Base-by-base conservation (phyloP, 1,139 yeast genomes). In the Hansenula sp. region DNA sequence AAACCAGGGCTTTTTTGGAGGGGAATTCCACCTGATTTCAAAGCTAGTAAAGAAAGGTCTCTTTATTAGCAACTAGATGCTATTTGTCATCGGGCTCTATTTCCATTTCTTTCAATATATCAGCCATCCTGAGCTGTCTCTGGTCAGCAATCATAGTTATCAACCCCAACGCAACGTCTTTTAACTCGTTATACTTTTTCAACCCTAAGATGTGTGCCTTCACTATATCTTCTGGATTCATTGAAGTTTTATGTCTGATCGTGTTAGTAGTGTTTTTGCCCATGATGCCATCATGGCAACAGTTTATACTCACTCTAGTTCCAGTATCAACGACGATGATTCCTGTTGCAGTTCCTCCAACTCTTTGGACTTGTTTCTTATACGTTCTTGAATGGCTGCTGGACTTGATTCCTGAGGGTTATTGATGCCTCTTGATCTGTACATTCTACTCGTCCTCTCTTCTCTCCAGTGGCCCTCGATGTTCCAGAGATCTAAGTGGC, bases 131-230 rank as follows among this genome's bases (percentile, higher is more conserved):
- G 19, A 72, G 61, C 41, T 71, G 64, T 41, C 76, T 62, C 49
- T 74, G 78, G 46, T 76, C 78, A 1, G 81, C 80, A 36, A 77
- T 76, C 66, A 75, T 61, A 16, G 72, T 65, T 19, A 77, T 72
- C 48, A 77, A 53, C 7, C 71, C 70, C 50, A 74, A 56, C 1
- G 81, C 79, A 12, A 71, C 66, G 53, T 76, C 81, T 52, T 70
- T 72, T 37, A 76, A 60, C 45, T 76, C 81, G 50, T 77, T 71
- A 57, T 76, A 77, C 45, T 63, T 55, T 42, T 70, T 70, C 36
- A 76, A 55, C 49, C 67, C 66, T 39, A 59, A 55, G 27, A 76
- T 70, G 50, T 77, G 80, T 37, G 59, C 60, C 43, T 68, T 70
- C 21, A 74, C 70, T 1, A 74, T 63, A 2, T 2, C 24, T 15